Conservation (phyloP, 306 rosid genomes). For the Ammopiptanthus mongolicus region DNA sequence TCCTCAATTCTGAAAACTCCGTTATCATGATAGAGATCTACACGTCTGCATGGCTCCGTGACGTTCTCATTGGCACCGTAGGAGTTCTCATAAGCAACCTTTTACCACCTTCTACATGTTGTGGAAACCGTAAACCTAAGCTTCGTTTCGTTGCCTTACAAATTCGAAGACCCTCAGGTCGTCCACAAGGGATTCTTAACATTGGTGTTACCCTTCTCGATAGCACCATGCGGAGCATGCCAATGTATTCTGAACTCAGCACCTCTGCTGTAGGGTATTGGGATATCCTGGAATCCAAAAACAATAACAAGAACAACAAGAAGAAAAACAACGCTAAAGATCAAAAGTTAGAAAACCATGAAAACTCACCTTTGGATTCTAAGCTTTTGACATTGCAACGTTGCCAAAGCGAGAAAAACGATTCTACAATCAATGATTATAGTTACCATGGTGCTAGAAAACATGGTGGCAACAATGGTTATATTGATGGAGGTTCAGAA, state of each 20-base stretch:
- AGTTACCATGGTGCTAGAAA: background rate
- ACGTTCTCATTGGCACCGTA: constrained; percentile 53
- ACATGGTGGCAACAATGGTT: background rate
- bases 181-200: constrained; percentile 66
- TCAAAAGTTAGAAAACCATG: background rate
- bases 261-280: constrained; percentile 39
- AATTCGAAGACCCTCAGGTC: constrained; percentile 72
- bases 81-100: constrained; percentile 38
- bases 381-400: constrained; percentile 26
- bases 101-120: constrained; percentile 20
- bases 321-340: background rate
- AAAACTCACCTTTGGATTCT: background rate
- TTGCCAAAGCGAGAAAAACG: constrained; percentile 36
- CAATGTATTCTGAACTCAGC: constrained; percentile 56
- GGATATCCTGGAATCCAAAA: constrained; percentile 18
- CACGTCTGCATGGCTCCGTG: constrained; percentile 44
- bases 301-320: background rate
- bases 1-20: constrained; percentile 35
- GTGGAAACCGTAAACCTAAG: constrained; percentile 35
- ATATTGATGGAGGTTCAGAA: constrained; percentile 20
- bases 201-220: constrained; percentile 49
- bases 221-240: constrained; percentile 62
- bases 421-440: constrained; percentile 19
- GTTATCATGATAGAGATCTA: constrained; percentile 56
- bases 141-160: constrained; percentile 53